Conservation (phyloP, 495 filamentous ascomycete genomes). For the Collariella sp. region DNA sequence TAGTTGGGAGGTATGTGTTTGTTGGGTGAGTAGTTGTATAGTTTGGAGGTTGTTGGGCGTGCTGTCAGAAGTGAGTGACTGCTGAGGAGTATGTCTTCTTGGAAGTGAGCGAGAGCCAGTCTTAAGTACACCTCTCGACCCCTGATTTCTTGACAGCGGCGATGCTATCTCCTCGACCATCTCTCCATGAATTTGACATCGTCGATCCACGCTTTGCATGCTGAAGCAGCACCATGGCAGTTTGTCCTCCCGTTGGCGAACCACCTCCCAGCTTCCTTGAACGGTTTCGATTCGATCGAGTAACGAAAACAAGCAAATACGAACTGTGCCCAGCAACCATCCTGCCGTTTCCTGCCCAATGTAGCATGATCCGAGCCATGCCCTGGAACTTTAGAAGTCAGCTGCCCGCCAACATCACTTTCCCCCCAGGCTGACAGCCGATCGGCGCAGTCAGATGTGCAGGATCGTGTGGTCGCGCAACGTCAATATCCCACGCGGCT, state of each 20-base stretch:
- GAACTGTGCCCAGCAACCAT: background rate
- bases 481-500: background rate
- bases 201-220: background rate
- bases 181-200: background rate
- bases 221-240: background rate
- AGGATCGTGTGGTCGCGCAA: background rate
- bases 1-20: background rate
- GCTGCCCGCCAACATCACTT: background rate
- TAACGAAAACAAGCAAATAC: slow-evolving; percentile 5
- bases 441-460: background rate
- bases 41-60: too few species aligned
- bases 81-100: background rate
- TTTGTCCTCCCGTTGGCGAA: background rate
- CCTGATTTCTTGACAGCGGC: too few species aligned
- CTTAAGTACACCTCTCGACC: background rate
- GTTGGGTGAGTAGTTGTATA: background rate
- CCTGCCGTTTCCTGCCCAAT: background rate
- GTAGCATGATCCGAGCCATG: background rate
- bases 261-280: background rate
- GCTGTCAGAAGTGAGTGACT: background rate
- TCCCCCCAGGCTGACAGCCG: background rate
- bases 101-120: background rate
- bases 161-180: background rate
- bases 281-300: background rate
- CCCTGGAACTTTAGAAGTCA: background rate